A percentile compares a stretch with the other conserved stretches of the same genome.
These are phyloP conservation scores for Alternaria conjuncta DNA, from an alignment of 2,329 filamentous ascomycete genomes.

Conservation along the genomic window DNA sequence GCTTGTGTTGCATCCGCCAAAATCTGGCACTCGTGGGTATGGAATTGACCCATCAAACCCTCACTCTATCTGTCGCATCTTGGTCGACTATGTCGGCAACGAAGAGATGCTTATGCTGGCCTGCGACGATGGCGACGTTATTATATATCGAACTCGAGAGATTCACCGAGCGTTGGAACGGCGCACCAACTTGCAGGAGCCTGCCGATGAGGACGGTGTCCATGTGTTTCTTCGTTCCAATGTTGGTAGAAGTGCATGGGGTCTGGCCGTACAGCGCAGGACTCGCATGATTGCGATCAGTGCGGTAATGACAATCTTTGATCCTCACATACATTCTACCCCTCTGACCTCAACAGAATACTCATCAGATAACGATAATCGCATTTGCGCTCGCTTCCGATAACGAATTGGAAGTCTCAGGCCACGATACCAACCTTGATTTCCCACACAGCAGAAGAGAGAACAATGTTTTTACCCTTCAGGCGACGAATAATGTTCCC, in stretches of 20 bases:
- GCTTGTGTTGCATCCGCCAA: slow-evolving; percentile 49
- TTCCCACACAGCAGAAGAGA: slow-evolving; percentile 34
- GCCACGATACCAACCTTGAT: slow-evolving; percentile 12
- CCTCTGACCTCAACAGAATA: slow-evolving; percentile 59
- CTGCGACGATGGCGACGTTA: slow-evolving; percentile 64
- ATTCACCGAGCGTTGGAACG: slow-evolving; percentile 34
- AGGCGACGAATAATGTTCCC: slow-evolving; percentile 59
- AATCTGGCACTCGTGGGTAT: slow-evolving; percentile 31
- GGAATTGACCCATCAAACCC: slow-evolving; percentile 47
- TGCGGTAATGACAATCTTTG: slow-evolving; percentile 48
- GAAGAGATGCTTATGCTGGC: slow-evolving; percentile 59
- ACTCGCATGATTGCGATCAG: slow-evolving; percentile 88
- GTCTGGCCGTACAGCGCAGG: slow-evolving; percentile 78
- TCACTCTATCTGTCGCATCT: slow-evolving; percentile 54
- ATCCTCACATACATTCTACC: neutral
- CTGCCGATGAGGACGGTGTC: slow-evolving; percentile 51
- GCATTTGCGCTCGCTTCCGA: slow-evolving; percentile 59
- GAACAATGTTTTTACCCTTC: slow-evolving; percentile 31
- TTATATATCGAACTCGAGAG: slow-evolving; percentile 48
- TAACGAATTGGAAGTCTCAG: neutral
- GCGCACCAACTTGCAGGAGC: slow-evolving; percentile 4
- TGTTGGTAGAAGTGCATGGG: slow-evolving; percentile 85
- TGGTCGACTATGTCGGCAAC: slow-evolving; percentile 53
- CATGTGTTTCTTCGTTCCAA: slow-evolving; percentile 74
- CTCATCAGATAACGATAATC: slow-evolving; percentile 63